Evolutionary conservation across 176 grass and related monocot genomes (phyloP).

Genomic region (Pharus latifolius): DNA sequence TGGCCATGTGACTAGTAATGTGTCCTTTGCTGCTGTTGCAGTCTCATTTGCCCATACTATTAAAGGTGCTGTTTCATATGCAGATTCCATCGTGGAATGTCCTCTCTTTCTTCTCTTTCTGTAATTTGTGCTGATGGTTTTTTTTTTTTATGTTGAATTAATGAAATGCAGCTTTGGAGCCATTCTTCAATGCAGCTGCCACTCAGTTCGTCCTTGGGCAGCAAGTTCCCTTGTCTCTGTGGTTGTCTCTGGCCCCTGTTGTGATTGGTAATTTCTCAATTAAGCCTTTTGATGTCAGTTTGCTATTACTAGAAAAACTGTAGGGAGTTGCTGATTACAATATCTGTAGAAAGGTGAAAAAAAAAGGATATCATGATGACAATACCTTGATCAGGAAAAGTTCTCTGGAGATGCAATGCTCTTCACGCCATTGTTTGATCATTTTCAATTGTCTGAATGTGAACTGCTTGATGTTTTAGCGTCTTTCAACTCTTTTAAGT

Average conservation of each 20-base stretch:
- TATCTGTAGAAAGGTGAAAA: not conserved
- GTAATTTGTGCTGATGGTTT: conserved; percentile 13
- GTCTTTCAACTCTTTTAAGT: not conserved
- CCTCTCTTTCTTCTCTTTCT: not conserved
- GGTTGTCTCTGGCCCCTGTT: conserved; percentile 94
- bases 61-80: conserved; percentile 54
- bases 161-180: conserved; percentile 74
- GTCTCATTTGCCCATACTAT: conserved; percentile 97
- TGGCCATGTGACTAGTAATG: conserved; percentile 93
- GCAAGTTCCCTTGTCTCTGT: conserved; percentile 72
- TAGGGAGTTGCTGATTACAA: not conserved
- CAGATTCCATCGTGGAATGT: not conserved
- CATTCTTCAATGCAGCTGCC: conserved; percentile 97
- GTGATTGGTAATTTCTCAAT: conserved; percentile 71
- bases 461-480: not conserved
- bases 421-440: not conserved
- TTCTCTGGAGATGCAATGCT: not conserved
- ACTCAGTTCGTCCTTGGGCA: conserved; percentile 98
- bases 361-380: not conserved
- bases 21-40: conserved; percentile 91
- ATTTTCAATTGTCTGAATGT: not conserved
- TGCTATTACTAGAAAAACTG: not conserved
- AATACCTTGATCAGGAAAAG: not conserved
- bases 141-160: not conserved
- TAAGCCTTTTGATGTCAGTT: not conserved